Base-by-base conservation (phyloP, 1,284 basidiomycete genomes). In the Cryptococcus deneoformans region DNA sequence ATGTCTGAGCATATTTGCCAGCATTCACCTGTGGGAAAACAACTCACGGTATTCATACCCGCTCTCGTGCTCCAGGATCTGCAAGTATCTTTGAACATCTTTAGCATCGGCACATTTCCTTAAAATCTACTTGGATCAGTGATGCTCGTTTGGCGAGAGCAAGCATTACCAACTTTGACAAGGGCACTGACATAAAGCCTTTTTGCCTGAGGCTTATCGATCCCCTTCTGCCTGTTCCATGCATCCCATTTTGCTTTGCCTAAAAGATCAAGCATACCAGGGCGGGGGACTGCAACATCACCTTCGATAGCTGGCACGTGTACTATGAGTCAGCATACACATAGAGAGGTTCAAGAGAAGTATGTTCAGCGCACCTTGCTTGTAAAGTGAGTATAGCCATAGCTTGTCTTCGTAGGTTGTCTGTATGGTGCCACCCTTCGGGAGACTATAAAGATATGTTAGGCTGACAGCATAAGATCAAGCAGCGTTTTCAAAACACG, bases 211-310 rank as follows among this genome's bases (percentile, higher is more conserved):
- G 83, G 83, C 36, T 84, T 73, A 57, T 87, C 84, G 39, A 93
- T 73, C 61, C 93, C 91, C 65, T 86, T 87, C 71, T 94, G 90
- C 70, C 92, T 93, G 48, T 87, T 86, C 93, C 93, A 97, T 37
- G 91, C 91, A 78, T 95, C 92, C 93, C 93, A 97, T 79, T 97
- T 97, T 16, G 94, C 93, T 64, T 93, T 83, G 38, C 91, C 92
- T 11, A 97, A 81, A 86, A 96, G 89, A 73, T 98, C 75, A 9
- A 77, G 63, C 60, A 77, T 63, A 11, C 75, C 74, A 4, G 75
- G 75, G 45, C 75, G 54, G 5, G 67, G 62, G 6, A 64, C 58
- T 0, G 56, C 55, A 43, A 73, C 69, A 50, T 77, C 70, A 3
- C 75, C 75, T 50, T 77, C 75, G 5, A 73, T 77, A 6, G 68